phyloP scores from a whole-genome alignment of 2,329 filamentous ascomycete species.

The Monosporascus sp. region DNA sequence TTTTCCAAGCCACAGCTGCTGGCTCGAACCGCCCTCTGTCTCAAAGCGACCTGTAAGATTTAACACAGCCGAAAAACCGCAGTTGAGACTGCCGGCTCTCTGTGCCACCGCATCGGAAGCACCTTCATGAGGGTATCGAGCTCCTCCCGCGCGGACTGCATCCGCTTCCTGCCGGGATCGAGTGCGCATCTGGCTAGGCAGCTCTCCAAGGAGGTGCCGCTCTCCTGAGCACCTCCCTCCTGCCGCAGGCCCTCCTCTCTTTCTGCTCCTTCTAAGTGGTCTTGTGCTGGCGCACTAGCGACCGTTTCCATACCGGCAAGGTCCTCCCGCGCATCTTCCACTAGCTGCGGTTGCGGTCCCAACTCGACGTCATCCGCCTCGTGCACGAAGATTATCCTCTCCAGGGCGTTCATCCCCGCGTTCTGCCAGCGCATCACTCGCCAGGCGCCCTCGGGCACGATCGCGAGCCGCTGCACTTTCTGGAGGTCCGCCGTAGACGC shows the following conservation, averaged over 20 bases:
- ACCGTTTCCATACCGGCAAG: conserved; percentile 11
- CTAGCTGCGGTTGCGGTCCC: conserved; percentile 16
- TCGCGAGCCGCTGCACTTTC: conserved; percentile 21
- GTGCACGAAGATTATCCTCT: conserved; percentile 28
- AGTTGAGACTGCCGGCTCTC: conserved; percentile 23
- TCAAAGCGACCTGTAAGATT: not conserved
- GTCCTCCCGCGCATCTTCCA: conserved; percentile 20
- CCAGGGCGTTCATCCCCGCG: conserved; percentile 17
- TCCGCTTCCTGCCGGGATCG: conserved; percentile 23
- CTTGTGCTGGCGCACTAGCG: conserved; percentile 13
- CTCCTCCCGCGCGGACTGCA: conserved; percentile 25
- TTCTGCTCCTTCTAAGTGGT: conserved; percentile 1
- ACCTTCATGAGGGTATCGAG: conserved; percentile 25
- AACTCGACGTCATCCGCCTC: conserved; percentile 19
- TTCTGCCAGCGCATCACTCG: conserved; percentile 23
- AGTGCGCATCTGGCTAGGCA: not conserved
- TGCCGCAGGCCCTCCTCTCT: conserved; percentile 9
- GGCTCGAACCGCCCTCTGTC: not conserved
- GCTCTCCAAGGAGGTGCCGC: not conserved
- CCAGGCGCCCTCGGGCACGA: conserved; percentile 27
- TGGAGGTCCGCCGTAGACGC: conserved; percentile 19
- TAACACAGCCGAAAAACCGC: conserved; percentile 18
- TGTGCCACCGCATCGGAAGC: conserved; percentile 23
- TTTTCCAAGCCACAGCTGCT: not conserved
- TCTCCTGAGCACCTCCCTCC: conserved; percentile 5